Conservation (phyloP, 1,284 basidiomycete genomes). For the Boletus mariae region DNA sequence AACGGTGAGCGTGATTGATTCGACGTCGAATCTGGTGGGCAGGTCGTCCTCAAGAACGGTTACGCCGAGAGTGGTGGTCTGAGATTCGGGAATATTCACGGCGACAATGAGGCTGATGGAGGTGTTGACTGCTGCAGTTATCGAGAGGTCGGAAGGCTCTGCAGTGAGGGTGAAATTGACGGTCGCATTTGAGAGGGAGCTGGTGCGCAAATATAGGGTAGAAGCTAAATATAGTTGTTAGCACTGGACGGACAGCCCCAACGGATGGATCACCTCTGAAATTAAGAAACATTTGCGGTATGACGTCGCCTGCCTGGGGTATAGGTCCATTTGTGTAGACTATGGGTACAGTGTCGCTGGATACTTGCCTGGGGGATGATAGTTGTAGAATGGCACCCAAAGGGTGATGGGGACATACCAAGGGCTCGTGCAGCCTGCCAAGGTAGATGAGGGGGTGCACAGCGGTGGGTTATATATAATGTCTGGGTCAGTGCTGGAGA, state of each 20-base stretch:
- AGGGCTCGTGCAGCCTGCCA: conserved; percentile 39
- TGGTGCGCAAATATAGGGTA: conserved; percentile 42
- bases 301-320: conserved; percentile 35
- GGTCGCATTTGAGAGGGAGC: conserved; percentile 45
- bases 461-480: conserved; percentile 50
- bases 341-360: conserved; percentile 23
- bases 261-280: conserved; percentile 41
- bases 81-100: conserved; percentile 37
- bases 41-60: conserved; percentile 37
- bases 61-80: conserved; percentile 41
- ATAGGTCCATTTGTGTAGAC: conserved; percentile 40
- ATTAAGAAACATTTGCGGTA: conserved; percentile 53
- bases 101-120: conserved; percentile 34
- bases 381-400: neutral
- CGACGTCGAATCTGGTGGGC: conserved; percentile 39
- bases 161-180: conserved; percentile 48
- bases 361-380: conserved; percentile 7
- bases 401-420: conserved; percentile 37
- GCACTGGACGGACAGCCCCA: neutral
- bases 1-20: conserved; percentile 39
- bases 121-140: conserved; percentile 28
- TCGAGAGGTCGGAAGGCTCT: conserved; percentile 26
- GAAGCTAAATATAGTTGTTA: conserved; percentile 35
- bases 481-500: conserved; percentile 39
- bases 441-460: conserved; percentile 35